Evolutionary conservation across 768 basidiomycete species (phyloP), one percentile per base, ranked within the genome.

Genomic region (Harrya chromipes): DNA sequence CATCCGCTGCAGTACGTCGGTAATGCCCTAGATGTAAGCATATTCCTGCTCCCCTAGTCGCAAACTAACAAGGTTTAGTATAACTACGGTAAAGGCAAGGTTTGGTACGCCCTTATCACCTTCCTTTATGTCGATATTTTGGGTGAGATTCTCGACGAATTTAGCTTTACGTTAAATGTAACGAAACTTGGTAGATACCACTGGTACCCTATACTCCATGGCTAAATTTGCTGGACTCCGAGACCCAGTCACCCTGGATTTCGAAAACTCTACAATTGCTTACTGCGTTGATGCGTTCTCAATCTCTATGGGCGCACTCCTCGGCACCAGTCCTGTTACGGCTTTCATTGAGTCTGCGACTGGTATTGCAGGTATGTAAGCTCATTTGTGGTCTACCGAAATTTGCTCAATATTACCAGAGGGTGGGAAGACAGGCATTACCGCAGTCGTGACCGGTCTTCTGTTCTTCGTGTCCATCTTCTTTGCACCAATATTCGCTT

Each of bases 91-190:
- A 88, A 84, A 50, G 87, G 87, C 40, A 78, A 71, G 31, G 85
- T 91, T 21, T 93, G 90, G 90, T 90, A 92, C 65, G 90, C 90
- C 6, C 75, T 93, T 23, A 71, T 90, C 63, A 93, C 90, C 0
- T 90, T 94, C 81, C 80, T 94, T 47, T 93, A 92, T 64, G 90
- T 93, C 58, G 88, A 90, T 68, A 87, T 91, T 54, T 77, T 89
- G 59, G 85, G 82, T 84, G 56, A 40, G 77, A 63, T 53, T 4
- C 10, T 9, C 42, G 27, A n/a, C 31, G 12, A 14, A n/a, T 24
- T 48, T 38, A 2, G 16, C 27, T 33, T 33, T n/a, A n/a, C 23
- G 35, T 43, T 21, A 24, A 16, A 31, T 40, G 13, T 34, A 38
- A 50, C 35, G 3, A 36, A 9, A 36, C 19, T 1, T 13, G 46